phyloP scores from a whole-genome alignment of 2,329 filamentous ascomycete genomes.

The Phaeosphaeria sp. region DNA sequence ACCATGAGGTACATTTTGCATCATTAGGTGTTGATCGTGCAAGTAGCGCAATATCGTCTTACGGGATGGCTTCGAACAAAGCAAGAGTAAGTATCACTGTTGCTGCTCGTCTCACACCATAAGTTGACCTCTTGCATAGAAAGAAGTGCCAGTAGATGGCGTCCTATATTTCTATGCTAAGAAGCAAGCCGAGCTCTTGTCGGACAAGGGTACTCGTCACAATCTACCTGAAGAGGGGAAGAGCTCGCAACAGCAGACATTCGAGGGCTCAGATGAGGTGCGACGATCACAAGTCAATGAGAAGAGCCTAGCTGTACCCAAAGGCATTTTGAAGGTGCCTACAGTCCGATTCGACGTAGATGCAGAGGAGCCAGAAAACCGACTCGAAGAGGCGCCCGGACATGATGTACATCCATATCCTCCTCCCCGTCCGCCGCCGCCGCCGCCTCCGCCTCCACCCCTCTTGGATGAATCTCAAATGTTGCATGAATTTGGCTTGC shows the following conservation, averaged over 20 bases:
- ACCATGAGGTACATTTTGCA: too few species aligned
- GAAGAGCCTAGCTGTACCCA: neutral
- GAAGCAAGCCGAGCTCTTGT: neutral
- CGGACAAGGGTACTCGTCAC: neutral
- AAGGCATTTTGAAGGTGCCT: neutral
- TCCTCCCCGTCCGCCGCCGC: slow-evolving; percentile 1
- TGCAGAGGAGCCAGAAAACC: neutral
- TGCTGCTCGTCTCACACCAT: neutral
- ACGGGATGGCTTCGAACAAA: neutral
- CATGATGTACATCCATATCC: neutral
- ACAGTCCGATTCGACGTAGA: neutral
- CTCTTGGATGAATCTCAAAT: neutral
- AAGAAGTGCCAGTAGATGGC: neutral
- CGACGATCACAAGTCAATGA: neutral
- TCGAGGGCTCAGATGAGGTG: neutral
- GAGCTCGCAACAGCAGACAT: neutral
- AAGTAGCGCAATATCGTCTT: neutral
- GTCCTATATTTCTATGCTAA: neutral
- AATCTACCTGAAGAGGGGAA: neutral
- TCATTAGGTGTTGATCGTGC: too few species aligned
- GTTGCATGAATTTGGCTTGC: too few species aligned
- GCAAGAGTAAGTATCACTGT: neutral
- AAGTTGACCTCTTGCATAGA: neutral
- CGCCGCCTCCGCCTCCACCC: neutral
- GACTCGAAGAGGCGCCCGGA: neutral